Evolutionary conservation across 176 grass and related monocot genomes (phyloP).

Genomic region (Puccinellia tenuiflora): DNA sequence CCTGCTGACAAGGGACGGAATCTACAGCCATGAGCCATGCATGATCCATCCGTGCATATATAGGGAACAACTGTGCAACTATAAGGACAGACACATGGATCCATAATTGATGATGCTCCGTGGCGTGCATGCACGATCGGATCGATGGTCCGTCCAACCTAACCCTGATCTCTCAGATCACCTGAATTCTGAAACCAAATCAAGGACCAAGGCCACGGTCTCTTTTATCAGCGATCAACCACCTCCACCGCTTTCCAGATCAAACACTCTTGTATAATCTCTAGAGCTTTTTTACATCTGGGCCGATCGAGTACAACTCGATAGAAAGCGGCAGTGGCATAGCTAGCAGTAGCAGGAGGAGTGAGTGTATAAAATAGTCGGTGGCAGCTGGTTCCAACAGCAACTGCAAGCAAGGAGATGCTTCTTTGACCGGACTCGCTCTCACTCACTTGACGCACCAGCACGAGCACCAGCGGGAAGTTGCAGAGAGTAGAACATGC

Average conservation of each 20-base stretch:
- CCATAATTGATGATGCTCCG: not conserved
- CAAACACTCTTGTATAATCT: constrained; percentile 1
- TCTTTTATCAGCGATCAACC: not conserved
- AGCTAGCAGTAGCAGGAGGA: no score
- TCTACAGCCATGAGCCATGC: not conserved
- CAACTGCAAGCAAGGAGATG: constrained; percentile 12
- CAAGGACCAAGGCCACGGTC: not conserved
- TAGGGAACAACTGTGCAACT: not conserved
- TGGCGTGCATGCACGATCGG: no score
- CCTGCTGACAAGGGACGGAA: not conserved
- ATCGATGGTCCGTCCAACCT: not conserved
- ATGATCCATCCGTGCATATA: no score
- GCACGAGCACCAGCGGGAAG: not conserved
- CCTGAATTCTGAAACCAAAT: not conserved
- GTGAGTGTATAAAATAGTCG: constrained; percentile 9
- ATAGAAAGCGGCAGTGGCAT: not conserved
- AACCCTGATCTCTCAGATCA: not conserved
- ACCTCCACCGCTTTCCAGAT: not conserved
- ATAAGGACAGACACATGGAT: not conserved
- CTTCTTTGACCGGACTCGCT: constrained; percentile 28
- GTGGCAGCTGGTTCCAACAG: constrained; percentile 39
- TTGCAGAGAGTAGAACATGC: constrained; percentile 6
- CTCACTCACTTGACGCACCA: not conserved
- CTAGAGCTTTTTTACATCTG: not conserved
- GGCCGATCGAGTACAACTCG: not conserved